phyloP scores from a whole-genome alignment of 805 yeast genomes.

The Lipomyces starkeyi region DNA sequence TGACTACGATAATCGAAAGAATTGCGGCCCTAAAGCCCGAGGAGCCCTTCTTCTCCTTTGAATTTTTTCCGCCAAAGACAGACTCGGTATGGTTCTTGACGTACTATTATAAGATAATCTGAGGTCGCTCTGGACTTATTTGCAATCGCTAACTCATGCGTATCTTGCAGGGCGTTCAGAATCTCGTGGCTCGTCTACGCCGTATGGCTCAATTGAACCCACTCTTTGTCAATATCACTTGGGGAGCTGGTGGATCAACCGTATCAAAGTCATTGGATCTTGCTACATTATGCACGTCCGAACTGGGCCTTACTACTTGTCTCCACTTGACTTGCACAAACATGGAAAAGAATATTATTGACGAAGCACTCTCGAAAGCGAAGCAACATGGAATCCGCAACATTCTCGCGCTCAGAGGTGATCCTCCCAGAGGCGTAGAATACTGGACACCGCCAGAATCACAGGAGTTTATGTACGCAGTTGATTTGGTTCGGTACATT shows the following conservation, averaged over 20 bases:
- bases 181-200: conserved; percentile 81
- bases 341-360: conserved; percentile 76
- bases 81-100: conserved; percentile 55
- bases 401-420: conserved; percentile 92
- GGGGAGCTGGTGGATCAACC: conserved; percentile 99
- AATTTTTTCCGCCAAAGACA: conserved; percentile 98
- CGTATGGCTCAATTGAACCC: conserved; percentile 91
- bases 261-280: conserved; percentile 83
- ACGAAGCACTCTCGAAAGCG: conserved; percentile 75
- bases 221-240: conserved; percentile 87
- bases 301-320: conserved; percentile 84
- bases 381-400: conserved; percentile 80
- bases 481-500: conserved; percentile 84
- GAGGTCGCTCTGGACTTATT: background rate
- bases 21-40: conserved; percentile 56
- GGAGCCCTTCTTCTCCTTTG: conserved; percentile 79
- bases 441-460: conserved; percentile 54
- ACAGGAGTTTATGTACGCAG: conserved; percentile 74
- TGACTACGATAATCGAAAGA: conserved; percentile 50
- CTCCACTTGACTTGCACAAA: conserved; percentile 96
- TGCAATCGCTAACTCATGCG: background rate
- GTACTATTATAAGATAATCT: no score
- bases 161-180: conserved; percentile 66
- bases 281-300: conserved; percentile 76
- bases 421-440: conserved; percentile 83